phyloP scores from a whole-genome alignment of 2,329 filamentous ascomycete species.

The Cladosporium sphaerospermum region DNA sequence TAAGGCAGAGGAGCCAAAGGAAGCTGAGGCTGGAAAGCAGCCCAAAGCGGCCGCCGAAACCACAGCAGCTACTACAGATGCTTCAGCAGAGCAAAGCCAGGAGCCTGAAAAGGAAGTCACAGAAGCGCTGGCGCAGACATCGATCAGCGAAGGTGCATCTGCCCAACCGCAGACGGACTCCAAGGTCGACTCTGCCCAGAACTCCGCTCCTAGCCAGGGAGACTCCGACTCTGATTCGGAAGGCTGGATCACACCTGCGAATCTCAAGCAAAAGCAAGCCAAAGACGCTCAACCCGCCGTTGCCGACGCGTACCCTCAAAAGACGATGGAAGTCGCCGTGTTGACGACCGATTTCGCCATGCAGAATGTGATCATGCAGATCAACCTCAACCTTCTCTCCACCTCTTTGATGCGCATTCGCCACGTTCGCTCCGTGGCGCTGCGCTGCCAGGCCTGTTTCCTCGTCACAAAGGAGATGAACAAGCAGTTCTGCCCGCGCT shows the following conservation, averaged over 20 bases:
- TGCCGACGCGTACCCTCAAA: conserved; percentile 45
- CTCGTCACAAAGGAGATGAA: conserved; percentile 72
- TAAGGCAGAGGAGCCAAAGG: neutral
- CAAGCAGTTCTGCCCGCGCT: conserved; percentile 88
- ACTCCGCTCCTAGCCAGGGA: conserved; percentile 33
- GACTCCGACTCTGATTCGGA: conserved; percentile 54
- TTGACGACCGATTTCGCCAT: conserved; percentile 95
- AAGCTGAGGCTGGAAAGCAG: neutral
- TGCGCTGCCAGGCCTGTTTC: conserved; percentile 94
- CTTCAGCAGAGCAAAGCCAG: neutral
- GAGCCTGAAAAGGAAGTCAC: conserved; percentile 1
- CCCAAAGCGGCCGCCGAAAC: neutral
- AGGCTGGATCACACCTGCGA: conserved; percentile 91
- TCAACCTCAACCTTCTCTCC: conserved; percentile 86
- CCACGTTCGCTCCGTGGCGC: conserved; percentile 78
- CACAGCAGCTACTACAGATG: neutral
- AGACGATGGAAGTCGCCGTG: conserved; percentile 76
- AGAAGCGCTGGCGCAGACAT: neutral
- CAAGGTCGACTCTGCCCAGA: conserved; percentile 22
- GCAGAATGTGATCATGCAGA: conserved; percentile 92
- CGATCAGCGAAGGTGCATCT: neutral
- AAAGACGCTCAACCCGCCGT: conserved; percentile 50
- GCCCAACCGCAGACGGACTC: neutral
- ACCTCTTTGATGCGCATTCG: conserved; percentile 72
- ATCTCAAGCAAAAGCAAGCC: conserved; percentile 76